A percentile compares a stretch with the other conserved stretches of the same genome.
These are phyloP conservation scores for Clavispora santaluciae DNA, from an alignment of 805 yeast genomes.

Conservation along the genomic window DNA sequence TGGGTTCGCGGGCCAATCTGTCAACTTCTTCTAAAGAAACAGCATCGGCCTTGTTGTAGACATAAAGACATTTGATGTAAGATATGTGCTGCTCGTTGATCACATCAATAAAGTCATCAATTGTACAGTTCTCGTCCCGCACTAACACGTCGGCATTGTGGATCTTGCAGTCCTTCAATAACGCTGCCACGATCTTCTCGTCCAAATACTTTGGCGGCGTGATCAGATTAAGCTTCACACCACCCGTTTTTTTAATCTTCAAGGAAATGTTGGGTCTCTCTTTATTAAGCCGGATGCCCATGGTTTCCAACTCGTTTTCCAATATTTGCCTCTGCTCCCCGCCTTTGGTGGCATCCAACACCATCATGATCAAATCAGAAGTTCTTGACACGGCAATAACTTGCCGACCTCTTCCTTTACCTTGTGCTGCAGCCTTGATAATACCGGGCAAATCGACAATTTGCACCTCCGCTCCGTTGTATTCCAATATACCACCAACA, in stretches of 20 bases:
- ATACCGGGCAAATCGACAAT: conserved; percentile 97
- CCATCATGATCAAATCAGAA: conserved; percentile 88
- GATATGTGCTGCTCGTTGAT: conserved; percentile 84
- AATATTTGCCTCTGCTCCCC: conserved; percentile 81
- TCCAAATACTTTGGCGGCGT: conserved; percentile 78
- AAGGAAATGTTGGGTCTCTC: conserved; percentile 70
- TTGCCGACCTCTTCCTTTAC: conserved; percentile 96
- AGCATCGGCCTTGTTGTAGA: conserved; percentile 92
- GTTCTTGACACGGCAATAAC: conserved; percentile 96
- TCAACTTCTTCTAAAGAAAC: conserved; percentile 94
- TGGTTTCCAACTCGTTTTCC: conserved; percentile 86
- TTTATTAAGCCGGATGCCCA: conserved; percentile 87
- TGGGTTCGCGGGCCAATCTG: conserved; percentile 84
- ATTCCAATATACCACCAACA: conserved; percentile 92
- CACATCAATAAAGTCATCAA: conserved; percentile 88
- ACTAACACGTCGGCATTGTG: conserved; percentile 92
- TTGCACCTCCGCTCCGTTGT: conserved; percentile 95
- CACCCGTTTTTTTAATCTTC: conserved; percentile 83
- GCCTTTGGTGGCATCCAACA: conserved; percentile 92
- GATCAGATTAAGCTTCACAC: conserved; percentile 76
- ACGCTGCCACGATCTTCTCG: conserved; percentile 71
- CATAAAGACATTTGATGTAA: conserved; percentile 87
- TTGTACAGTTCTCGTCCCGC: conserved; percentile 82
- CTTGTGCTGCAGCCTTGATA: conserved; percentile 93
- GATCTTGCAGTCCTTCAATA: conserved; percentile 80